Conservation (phyloP, 345 rosid species). For the Lagerstroemia speciosa region DNA sequence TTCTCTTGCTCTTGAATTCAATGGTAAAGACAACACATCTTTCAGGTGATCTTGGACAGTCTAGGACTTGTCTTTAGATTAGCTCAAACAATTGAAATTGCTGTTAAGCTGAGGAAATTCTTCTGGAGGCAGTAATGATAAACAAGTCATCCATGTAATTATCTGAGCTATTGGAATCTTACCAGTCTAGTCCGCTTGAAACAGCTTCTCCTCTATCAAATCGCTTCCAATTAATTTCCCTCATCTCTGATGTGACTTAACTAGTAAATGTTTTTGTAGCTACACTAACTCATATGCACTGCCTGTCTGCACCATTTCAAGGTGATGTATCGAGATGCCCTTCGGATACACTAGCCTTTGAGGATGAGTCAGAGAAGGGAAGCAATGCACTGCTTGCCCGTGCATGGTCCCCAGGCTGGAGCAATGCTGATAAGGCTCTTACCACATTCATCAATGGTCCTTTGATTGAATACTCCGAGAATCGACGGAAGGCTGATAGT, state of each 20-base stretch:
- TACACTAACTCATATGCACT: background rate
- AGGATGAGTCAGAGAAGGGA: conserved; percentile 89
- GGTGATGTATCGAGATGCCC: conserved; percentile 72
- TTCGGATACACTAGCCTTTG: conserved; percentile 59
- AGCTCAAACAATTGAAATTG: too few relatives aligned
- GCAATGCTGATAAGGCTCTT: conserved; percentile 81
- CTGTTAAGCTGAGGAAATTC: too few relatives aligned
- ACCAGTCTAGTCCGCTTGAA: background rate
- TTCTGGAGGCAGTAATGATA: too few relatives aligned
- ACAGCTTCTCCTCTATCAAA: background rate
- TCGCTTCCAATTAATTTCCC: too few relatives aligned
- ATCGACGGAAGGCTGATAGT: conserved; percentile 91
- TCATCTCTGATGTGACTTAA: background rate
- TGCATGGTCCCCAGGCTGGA: conserved; percentile 99
- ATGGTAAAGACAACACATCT: too few relatives aligned
- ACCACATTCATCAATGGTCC: conserved; percentile 85
- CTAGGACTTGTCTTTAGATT: too few relatives aligned
- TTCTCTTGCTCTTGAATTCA: too few relatives aligned
- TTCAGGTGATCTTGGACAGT: too few relatives aligned
- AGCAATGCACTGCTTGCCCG: conserved; percentile 95
- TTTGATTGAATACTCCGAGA: conserved; percentile 72
- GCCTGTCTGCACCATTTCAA: conserved; percentile 7
- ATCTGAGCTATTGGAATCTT: too few relatives aligned
- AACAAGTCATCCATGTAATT: too few relatives aligned
- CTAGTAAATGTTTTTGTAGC: background rate